These are phyloP conservation scores for Xylaria nigripes DNA, from an alignment of 495 filamentous ascomycete genomes.

Conservation along the genomic window DNA sequence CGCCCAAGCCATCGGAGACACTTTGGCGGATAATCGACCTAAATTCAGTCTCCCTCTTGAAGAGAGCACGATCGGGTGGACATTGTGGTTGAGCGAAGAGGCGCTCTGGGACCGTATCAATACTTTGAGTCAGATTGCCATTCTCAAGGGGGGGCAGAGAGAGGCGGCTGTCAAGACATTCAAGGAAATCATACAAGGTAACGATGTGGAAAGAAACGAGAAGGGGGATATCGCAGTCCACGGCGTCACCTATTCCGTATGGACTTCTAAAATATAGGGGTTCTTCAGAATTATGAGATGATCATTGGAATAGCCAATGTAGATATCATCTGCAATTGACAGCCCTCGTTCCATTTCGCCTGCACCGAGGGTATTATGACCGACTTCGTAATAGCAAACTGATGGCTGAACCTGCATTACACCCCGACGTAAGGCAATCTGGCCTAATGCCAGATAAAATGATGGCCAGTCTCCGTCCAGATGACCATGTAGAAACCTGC, in stretches of 20 bases:
- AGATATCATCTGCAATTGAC: background rate
- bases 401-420: background rate
- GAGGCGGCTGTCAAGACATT: slow-evolving; percentile 38
- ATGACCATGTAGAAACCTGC: background rate
- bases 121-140: slow-evolving; percentile 54
- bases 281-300: background rate
- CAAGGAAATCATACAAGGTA: slow-evolving; percentile 32
- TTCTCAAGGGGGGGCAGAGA: slow-evolving; percentile 41
- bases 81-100: slow-evolving; percentile 42
- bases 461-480: background rate
- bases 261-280: slow-evolving; percentile 40
- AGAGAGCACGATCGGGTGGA: slow-evolving; percentile 28
- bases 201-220: slow-evolving; percentile 41
- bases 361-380: background rate
- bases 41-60: slow-evolving; percentile 44
- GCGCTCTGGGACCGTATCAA: slow-evolving; percentile 48
- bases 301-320: background rate
- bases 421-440: background rate
- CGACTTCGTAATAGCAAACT: background rate
- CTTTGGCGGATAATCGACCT: slow-evolving; percentile 27
- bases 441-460: background rate
- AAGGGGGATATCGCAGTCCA: slow-evolving; percentile 49
- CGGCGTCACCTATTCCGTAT: slow-evolving; percentile 44
- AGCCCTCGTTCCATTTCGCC: background rate
- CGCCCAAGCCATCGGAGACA: slow-evolving; percentile 32